Percentiles rank a stretch among this genome's conserved stretches.
Evolutionary conservation across 441 rosid genomes (phyloP).

Genomic region (Jatropha multifida): DNA sequence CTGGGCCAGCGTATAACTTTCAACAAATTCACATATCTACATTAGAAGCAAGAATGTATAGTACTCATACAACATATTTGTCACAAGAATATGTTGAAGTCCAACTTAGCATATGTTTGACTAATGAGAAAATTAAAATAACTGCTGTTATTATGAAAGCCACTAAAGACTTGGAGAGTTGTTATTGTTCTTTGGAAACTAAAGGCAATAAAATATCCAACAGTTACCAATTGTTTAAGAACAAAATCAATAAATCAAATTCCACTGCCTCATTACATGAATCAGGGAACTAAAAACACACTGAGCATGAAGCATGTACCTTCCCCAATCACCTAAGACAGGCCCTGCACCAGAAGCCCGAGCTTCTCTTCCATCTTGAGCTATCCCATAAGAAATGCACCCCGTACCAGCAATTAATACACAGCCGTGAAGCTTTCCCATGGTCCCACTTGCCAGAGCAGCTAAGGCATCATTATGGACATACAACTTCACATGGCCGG

Average conservation of each 20-base stretch:
- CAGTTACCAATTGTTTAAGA: background rate
- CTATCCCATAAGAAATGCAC: constrained; percentile 81
- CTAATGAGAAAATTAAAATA: background rate
- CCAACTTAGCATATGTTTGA: background rate
- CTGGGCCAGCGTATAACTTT: background rate
- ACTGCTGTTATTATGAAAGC: background rate
- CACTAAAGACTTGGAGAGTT: background rate
- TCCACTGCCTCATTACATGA: background rate
- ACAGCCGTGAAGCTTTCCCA: constrained; percentile 94
- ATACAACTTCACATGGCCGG: constrained; percentile 65
- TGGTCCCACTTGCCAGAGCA: constrained; percentile 85
- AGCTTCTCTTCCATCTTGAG: constrained; percentile 86
- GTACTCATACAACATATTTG: background rate
- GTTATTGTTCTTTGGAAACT: background rate
- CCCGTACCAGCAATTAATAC: constrained; percentile 95
- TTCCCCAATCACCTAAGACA: constrained; percentile 92
- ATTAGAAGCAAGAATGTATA: background rate
- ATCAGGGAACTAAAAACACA: background rate
- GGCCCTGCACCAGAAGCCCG: constrained; percentile 94
- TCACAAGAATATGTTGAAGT: background rate
- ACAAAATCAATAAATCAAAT: background rate
- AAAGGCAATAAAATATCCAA: background rate
- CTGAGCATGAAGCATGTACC: constrained; percentile 37
- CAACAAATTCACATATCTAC: background rate
- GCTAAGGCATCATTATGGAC: constrained; percentile 89